phyloP scores from a whole-genome alignment of 1,284 basidiomycete genomes.

The Microbotryomycetes sp. region DNA sequence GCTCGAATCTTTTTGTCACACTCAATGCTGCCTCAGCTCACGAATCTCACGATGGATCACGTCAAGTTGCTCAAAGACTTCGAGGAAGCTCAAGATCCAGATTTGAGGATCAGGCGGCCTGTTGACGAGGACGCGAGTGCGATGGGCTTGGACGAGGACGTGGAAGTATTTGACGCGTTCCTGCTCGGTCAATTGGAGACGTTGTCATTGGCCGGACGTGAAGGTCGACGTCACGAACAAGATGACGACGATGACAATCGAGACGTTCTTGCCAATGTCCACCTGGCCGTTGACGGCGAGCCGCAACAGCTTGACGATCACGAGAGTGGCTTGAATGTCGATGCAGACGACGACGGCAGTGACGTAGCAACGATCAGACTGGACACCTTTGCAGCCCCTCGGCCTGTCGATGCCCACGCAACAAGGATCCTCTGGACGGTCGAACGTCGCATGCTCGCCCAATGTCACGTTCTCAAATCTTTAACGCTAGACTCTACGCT shows the following conservation, averaged over 20 bases:
- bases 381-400: background rate
- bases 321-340: too few species aligned
- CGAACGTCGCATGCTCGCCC: background rate
- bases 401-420: too few species aligned
- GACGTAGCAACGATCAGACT: background rate
- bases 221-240: background rate
- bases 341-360: background rate
- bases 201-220: background rate
- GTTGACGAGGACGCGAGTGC: background rate
- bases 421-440: background rate
- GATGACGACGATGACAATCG: background rate
- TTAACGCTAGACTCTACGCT: background rate
- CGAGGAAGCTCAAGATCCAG: background rate
- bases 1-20: background rate
- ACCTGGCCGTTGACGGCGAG: too few species aligned
- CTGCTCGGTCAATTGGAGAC: background rate
- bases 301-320: too few species aligned
- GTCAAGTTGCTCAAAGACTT: background rate
- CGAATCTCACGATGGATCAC: background rate
- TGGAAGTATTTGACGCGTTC: background rate
- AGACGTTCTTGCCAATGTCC: too few species aligned
- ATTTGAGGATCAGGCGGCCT: background rate
- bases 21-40: background rate
- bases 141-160: background rate
- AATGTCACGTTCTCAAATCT: background rate